Evolutionary conservation across 2,329 filamentous ascomycete species (phyloP).

Genomic region (Coccinonectria pachysandricola): DNA sequence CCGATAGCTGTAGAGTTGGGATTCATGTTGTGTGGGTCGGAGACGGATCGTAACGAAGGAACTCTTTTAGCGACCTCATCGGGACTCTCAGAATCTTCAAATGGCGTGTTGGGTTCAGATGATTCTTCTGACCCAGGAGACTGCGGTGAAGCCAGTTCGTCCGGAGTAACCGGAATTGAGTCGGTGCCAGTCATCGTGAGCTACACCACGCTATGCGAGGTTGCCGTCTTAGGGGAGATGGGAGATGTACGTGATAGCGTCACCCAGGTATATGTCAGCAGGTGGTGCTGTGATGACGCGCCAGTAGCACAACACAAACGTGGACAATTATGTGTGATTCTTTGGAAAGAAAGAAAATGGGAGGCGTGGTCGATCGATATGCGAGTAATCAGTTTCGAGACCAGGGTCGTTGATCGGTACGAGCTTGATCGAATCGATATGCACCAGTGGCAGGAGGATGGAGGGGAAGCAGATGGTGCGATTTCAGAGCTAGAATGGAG

Average conservation of each 20-base stretch:
- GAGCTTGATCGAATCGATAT: conserved; percentile 18
- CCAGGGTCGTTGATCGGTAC: conserved; percentile 13
- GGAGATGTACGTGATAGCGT: too few relatives aligned
- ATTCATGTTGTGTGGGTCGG: conserved; percentile 57
- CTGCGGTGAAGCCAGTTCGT: conserved; percentile 32
- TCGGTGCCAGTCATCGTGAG: conserved; percentile 21
- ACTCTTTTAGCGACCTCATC: conserved; percentile 38
- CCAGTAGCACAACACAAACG: too few relatives aligned
- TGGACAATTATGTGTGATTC: too few relatives aligned
- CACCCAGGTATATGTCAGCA: too few relatives aligned
- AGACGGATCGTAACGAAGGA: conserved; percentile 49
- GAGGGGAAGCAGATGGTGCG: conserved; percentile 19
- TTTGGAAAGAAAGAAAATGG: too few relatives aligned
- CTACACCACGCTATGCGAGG: too few relatives aligned
- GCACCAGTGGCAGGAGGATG: conserved; percentile 13
- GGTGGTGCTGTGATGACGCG: too few relatives aligned
- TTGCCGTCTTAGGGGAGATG: too few relatives aligned
- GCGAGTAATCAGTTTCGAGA: too few relatives aligned
- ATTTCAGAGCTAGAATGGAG: conserved; percentile 18
- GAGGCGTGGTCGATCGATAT: too few relatives aligned
- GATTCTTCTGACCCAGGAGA: conserved; percentile 36
- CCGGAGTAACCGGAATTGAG: conserved; percentile 35
- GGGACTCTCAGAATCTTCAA: conserved; percentile 28
- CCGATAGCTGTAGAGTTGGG: conserved; percentile 78
- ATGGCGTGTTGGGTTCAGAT: conserved; percentile 38